Conservation (phyloP, 2,329 filamentous ascomycete species). For the Pseudogymnoascus sp. region DNA sequence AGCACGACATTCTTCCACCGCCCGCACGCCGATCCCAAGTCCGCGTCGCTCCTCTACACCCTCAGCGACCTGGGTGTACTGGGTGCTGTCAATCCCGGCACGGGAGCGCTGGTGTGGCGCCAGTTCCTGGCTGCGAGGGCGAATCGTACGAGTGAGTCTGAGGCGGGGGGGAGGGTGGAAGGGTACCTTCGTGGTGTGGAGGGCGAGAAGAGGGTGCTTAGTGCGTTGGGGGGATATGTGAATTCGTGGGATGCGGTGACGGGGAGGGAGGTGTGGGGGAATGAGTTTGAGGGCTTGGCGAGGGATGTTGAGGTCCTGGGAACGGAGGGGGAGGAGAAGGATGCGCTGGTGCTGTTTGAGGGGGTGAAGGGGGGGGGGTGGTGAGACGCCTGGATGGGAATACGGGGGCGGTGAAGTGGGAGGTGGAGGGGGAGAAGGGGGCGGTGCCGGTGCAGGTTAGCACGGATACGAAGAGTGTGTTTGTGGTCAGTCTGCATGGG, state of each 20-base stretch:
- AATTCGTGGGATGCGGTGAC: conserved; percentile 77
- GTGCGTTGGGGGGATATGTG: conserved; percentile 62
- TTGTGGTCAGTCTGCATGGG: conserved; percentile 69
- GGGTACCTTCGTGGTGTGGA: conserved; percentile 63
- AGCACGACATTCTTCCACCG: conserved; percentile 93
- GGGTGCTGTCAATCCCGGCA: conserved; percentile 82
- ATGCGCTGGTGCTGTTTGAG: conserved; percentile 62
- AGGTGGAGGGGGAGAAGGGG: conserved; percentile 60
- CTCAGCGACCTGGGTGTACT: conserved; percentile 77
- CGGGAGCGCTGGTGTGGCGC: conserved; percentile 78
- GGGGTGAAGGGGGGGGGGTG: conserved; percentile 46
- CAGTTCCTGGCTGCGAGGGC: conserved; percentile 57
- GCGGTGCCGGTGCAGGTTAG: conserved; percentile 69
- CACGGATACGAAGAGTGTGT: conserved; percentile 62
- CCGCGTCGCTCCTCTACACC: conserved; percentile 80
- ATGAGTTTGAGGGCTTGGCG: conserved; percentile 49
- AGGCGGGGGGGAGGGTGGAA: conserved; percentile 27
- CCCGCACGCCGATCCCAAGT: conserved; percentile 70
- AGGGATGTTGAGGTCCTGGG: conserved; percentile 73
- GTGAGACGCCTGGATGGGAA: conserved; percentile 67
- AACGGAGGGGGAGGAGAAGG: conserved; percentile 50
- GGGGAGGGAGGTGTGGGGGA: conserved; percentile 72
- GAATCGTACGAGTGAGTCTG: conserved; percentile 31
- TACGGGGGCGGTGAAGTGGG: conserved; percentile 72
- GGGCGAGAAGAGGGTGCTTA: conserved; percentile 69